Conservation (phyloP, 2,329 filamentous ascomycete genomes). For the Ceratocystis lukuohia region DNA sequence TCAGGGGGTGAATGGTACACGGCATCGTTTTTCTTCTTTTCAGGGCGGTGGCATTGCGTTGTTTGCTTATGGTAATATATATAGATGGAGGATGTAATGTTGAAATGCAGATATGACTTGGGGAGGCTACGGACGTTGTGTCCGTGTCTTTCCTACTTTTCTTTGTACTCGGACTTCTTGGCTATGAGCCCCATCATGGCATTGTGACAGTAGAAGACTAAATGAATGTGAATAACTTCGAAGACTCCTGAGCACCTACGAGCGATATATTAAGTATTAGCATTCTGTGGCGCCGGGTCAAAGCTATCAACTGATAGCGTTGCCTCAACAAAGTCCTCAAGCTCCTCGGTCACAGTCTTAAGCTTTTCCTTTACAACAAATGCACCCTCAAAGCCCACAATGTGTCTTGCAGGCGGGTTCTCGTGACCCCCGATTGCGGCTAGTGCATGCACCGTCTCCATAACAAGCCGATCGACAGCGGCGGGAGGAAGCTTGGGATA, state of each 20-base stretch:
- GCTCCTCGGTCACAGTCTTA: constrained; percentile 87
- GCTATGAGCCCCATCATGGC: background rate
- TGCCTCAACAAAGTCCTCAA: constrained; percentile 90
- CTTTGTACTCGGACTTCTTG: background rate
- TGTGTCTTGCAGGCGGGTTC: constrained; percentile 86
- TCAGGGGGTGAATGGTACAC: background rate
- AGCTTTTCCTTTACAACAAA: constrained; percentile 87
- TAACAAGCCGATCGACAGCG: constrained; percentile 60
- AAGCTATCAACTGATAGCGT: constrained; percentile 63
- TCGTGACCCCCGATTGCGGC: constrained; percentile 89
- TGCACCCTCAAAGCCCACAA: constrained; percentile 81
- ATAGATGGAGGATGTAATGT: background rate
- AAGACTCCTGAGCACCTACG: too few species aligned
- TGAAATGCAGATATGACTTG: background rate
- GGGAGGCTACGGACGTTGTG: background rate
- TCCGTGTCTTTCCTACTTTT: background rate
- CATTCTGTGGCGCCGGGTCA: background rate
- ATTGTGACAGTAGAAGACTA: background rate
- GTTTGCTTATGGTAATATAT: background rate
- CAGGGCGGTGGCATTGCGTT: background rate
- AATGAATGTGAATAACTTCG: background rate
- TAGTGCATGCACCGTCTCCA: constrained; percentile 82
- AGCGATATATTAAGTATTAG: background rate
- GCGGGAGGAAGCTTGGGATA: constrained; percentile 60
- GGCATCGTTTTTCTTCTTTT: background rate